Percentiles rank a stretch among this genome's conserved stretches.
Evolutionary conservation across 176 grass and related monocot species (phyloP).

Genomic region (Juncus inflexus): DNA sequence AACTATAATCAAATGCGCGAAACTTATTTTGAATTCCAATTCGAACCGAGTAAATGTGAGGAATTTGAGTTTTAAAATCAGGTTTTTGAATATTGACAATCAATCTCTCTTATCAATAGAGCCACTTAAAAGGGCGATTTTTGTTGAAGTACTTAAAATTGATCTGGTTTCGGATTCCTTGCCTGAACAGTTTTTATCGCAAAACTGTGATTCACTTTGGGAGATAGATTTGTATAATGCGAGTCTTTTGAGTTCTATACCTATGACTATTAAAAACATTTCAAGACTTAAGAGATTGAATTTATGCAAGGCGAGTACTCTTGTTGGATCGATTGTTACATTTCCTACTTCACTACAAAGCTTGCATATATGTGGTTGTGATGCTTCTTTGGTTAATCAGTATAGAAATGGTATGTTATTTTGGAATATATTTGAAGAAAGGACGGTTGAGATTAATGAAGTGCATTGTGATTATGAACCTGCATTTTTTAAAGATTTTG

Average conservation of each 20-base stretch:
- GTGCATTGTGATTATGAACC: not conserved
- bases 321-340: not conserved
- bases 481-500: conserved; percentile 5
- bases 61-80: not conserved
- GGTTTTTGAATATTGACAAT: conserved; percentile 16
- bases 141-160: conserved; percentile 21
- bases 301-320: conserved; percentile 9
- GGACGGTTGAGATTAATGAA: not conserved
- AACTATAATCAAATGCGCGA: conserved; percentile 21
- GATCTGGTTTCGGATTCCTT: not conserved
- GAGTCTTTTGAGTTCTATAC: not conserved
- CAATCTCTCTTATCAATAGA: conserved; percentile 14
- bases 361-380: conserved; percentile 21
- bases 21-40: not conserved
- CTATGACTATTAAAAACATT: not conserved
- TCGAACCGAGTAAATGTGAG: not conserved
- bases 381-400: not conserved
- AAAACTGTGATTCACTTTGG: no score
- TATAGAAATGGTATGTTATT: not conserved
- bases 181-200: no score
- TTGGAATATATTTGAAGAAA: not conserved
- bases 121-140: conserved; percentile 1
- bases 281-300: conserved; percentile 9
- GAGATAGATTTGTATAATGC: not conserved
- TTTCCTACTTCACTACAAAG: conserved; percentile 16